Conservation (phyloP, 345 rosid genomes). For the Euphorbia lathyris region DNA sequence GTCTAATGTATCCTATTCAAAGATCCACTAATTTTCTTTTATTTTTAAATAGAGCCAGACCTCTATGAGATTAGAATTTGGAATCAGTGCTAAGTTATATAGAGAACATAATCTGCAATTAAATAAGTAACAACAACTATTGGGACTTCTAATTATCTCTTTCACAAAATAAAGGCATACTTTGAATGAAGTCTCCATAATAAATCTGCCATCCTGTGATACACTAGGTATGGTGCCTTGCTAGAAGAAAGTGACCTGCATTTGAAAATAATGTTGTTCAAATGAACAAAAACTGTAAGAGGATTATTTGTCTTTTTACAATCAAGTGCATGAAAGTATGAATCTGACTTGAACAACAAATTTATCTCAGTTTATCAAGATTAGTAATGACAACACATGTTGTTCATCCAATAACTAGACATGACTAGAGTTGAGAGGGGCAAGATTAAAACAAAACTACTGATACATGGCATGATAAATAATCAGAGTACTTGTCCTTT, state of each 20-base stretch:
- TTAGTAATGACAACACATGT: no score
- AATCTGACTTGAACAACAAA: no score
- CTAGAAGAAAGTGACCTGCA: constrained; percentile 88
- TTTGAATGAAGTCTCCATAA: constrained; percentile 90
- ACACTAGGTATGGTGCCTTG: constrained; percentile 95
- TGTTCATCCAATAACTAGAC: no score
- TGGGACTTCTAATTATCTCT: neutral
- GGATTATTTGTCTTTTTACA: neutral
- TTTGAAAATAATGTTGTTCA: constrained; percentile 11
- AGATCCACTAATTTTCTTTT: neutral
- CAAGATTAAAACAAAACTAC: no score
- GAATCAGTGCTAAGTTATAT: neutral
- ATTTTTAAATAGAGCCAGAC: neutral
- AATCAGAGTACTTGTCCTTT: no score
- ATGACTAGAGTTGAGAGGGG: no score
- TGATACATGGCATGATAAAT: no score
- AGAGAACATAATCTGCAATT: neutral
- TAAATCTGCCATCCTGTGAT: constrained; percentile 81
- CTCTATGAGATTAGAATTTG: neutral
- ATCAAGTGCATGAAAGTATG: no score
- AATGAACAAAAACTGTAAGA: neutral
- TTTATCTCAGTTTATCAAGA: no score
- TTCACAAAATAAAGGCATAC: constrained; percentile 38
- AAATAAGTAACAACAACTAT: neutral
- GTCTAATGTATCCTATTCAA: neutral